Percentiles rank a stretch among this genome's conserved stretches.
phyloP scores from a whole-genome alignment of 1,284 basidiomycete genomes.

The Moesziomyces parantarcticus region DNA sequence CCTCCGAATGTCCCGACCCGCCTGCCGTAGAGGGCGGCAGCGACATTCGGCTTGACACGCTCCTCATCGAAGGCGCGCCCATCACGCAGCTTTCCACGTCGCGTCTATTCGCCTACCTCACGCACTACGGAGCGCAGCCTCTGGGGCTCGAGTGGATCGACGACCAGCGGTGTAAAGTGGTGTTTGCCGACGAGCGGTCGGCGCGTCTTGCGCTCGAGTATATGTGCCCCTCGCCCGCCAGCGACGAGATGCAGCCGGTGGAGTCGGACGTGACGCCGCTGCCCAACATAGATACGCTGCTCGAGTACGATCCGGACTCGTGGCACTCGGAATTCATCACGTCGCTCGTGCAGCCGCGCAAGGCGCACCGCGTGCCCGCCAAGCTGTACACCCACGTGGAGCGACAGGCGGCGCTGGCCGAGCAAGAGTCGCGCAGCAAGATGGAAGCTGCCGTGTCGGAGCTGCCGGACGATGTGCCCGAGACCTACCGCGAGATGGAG shows the following conservation, averaged over 20 bases:
- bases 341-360: slow-evolving; percentile 45
- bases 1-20: slow-evolving; percentile 19
- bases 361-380: slow-evolving; percentile 51
- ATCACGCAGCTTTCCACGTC: slow-evolving; percentile 66
- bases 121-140: slow-evolving; percentile 60
- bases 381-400: slow-evolving; percentile 61
- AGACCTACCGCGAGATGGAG: slow-evolving; percentile 65
- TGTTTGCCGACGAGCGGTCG: slow-evolving; percentile 54
- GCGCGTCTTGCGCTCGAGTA: slow-evolving; percentile 58
- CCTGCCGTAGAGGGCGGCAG: slow-evolving; percentile 48
- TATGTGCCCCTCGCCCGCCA: slow-evolving; percentile 29
- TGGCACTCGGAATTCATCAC: slow-evolving; percentile 40
- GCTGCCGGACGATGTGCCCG: slow-evolving; percentile 58
- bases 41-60: slow-evolving; percentile 54
- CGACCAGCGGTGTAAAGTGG: slow-evolving; percentile 61
- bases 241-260: slow-evolving; percentile 10
- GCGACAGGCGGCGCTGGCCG: slow-evolving; percentile 36
- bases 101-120: slow-evolving; percentile 63
- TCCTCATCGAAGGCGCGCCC: slow-evolving; percentile 62
- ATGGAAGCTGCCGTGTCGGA: slow-evolving; percentile 14
- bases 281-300: slow-evolving; percentile 35
- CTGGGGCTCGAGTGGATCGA: slow-evolving; percentile 66
- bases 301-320: slow-evolving; percentile 36
- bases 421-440: slow-evolving; percentile 10
- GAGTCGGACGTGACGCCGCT: slow-evolving; percentile 10